Evolutionary conservation across 768 basidiomycete species (phyloP), one percentile per base, ranked within the genome.

Genomic region (Mycena haematopus): DNA sequence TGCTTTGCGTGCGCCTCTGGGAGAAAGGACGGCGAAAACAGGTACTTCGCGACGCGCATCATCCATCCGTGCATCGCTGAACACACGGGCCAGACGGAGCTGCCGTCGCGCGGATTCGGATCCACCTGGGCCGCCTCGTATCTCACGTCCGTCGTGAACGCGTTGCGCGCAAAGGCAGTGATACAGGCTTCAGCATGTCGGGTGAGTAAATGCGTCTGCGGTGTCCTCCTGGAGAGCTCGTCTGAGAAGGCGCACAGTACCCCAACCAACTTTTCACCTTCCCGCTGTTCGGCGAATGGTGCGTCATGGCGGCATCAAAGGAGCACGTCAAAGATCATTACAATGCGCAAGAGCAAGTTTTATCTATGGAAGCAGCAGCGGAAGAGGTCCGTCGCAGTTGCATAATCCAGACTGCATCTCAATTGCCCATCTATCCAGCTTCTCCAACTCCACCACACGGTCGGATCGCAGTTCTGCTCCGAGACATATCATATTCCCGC

Each of bases 371-470:
- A 38, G 54, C 60, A 15, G 67, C 67, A 8, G 65, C 65, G 2
- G 67, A 68, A 25, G 65, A 68, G 45, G 67, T 68, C 27, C 21
- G 65, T 35, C 31, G 3, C 22, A 47, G 1, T 19, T 51, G 21
- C 38, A 19, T 35, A 6, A 33, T 21, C 46, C 44, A 21, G 22
- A 46, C 21, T 50, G 21, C 14, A 49, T 25, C 38, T 22, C 25
- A 47, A 47, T 24, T 24, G 22, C 25, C 46, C 46, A 11, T 36
- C 42, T 36, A 9, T 52, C 3, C 50, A 79, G 76, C 72, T 77
- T 56, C 70, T 79, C 60, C 76, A 77, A 62, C 72, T 77, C 56
- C 73, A 75, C 56, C 76, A 79, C 62, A 77, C 75, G 14, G 71
- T 80, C 21, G 79, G 79, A 29, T 36, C 70, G 14, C 70, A 72